phyloP scores from a whole-genome alignment of 139 green algal genomes.

The Chlorella sp. region DNA sequence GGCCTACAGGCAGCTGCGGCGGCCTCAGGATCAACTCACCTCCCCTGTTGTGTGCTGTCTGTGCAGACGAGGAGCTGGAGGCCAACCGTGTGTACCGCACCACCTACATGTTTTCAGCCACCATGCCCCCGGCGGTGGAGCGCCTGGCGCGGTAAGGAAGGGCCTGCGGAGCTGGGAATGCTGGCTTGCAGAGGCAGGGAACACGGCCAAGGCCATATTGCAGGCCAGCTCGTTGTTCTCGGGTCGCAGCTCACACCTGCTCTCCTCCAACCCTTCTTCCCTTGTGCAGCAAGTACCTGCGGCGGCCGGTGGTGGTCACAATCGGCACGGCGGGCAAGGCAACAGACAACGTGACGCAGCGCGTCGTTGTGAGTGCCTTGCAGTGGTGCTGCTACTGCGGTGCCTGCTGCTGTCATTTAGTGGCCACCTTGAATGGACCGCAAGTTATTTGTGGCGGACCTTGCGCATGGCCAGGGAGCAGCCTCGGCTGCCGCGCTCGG shows the following conservation, averaged over 20 bases:
- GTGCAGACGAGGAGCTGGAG: constrained; percentile 57
- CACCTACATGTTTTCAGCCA: constrained; percentile 99
- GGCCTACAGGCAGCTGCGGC: too few relatives aligned
- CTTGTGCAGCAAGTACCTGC: constrained; percentile 22
- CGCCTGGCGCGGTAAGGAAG: constrained; percentile 71
- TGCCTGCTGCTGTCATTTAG: too few relatives aligned
- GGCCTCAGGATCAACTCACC: not conserved
- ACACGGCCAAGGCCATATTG: not conserved
- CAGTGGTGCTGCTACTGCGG: too few relatives aligned
- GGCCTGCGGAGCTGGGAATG: constrained; percentile 81
- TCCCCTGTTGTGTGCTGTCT: not conserved
- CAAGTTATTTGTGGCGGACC: too few relatives aligned
- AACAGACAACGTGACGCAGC: constrained; percentile 92
- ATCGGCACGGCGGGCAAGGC: constrained; percentile 90
- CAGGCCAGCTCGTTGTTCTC: too few relatives aligned
- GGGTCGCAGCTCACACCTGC: not conserved
- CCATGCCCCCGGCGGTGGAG: constrained; percentile 95
- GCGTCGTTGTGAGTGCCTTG: constrained; percentile 70
- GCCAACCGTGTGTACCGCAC: constrained; percentile 84
- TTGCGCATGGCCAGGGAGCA: too few relatives aligned
- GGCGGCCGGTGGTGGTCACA: constrained; percentile 85
- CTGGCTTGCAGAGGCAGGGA: not conserved
- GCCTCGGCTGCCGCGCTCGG: too few relatives aligned
- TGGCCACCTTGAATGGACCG: too few relatives aligned
- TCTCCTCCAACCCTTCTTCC: not conserved